Evolutionary conservation across 106 monocot genomes (phyloP), one percentile per base, ranked within the genome.

Genomic region (Apostasia shenzhenica): DNA sequence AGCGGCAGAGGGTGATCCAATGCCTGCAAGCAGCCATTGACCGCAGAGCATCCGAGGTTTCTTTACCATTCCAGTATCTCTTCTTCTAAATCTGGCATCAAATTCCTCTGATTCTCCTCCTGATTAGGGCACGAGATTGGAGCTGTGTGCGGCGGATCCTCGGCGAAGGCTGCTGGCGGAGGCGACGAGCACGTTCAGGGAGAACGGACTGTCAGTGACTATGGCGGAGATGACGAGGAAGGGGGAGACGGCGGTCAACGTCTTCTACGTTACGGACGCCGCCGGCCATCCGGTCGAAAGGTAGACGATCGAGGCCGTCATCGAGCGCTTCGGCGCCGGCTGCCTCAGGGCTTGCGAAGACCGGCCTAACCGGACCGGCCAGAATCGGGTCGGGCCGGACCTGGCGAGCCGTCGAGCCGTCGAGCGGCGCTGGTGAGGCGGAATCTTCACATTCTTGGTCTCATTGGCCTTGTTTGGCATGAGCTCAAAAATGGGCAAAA

Each of bases 101-200:
- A 37, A 66, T 65, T 55, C 55, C 40, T 45, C 58, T 68, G 43
- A 52, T 48, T 37, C 51, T 26, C 12, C 40, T 75, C 67, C 5
- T 14, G 57, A 45, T n/a, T 78, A 97, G 97, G 97, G 92, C 0
- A 51, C 87, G 73, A 76, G 85, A 41, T 68, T 99, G 46, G 97
- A 99, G 70, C 79, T 92, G 2, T 74, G 84, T 72, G 73, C 80
- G 44, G 2, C 52, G 64, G 89, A 99, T 68, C 68, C 76, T 10
- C 2, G 48, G 2, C 73, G 48, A n/a, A 83, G 97, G 41, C 64
- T 92, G 45, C 90, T 99, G 0, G 86, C 90, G 0, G 74, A 87
- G 8, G 97, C 93, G 10, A 99, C 97, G 0, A 66, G 92, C n/a
- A 83, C 79, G 3, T 90, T 99, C 74, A 82, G 97, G 5, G 97